Evolutionary conservation across 768 basidiomycete species (phyloP).

Genomic region (Hirschioporus abietinus): DNA sequence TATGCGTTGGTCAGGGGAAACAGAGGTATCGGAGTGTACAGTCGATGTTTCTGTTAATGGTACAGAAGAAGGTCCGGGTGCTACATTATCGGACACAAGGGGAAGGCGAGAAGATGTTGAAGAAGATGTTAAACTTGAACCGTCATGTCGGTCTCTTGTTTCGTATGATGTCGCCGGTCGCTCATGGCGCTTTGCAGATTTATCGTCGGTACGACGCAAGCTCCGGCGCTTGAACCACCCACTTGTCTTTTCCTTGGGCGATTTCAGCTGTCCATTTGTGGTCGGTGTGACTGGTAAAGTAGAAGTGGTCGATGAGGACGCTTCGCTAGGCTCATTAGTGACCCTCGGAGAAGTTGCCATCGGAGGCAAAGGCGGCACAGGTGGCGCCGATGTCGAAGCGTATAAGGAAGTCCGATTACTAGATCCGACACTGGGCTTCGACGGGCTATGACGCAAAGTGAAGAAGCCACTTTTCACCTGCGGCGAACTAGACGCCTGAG

Average conservation of each 20-base stretch:
- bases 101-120: background rate
- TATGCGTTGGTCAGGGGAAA: background rate
- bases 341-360: background rate
- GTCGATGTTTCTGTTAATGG: background rate
- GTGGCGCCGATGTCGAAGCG: conserved; percentile 1
- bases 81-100: background rate
- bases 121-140: background rate
- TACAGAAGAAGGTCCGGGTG: background rate
- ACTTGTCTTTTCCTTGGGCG: conserved; percentile 8
- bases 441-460: background rate
- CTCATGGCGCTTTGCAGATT: background rate
- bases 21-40: conserved; percentile 3
- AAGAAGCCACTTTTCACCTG: background rate
- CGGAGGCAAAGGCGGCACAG: conserved; percentile 4
- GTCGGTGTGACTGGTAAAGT: background rate
- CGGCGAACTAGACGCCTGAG: conserved; percentile 5
- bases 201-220: background rate
- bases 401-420: conserved; percentile 1
- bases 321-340: background rate
- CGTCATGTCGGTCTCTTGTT: background rate
- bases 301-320: background rate
- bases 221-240: conserved; percentile 4
- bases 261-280: background rate
- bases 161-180: background rate
- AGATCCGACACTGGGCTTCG: background rate